Evolutionary conservation across 495 filamentous ascomycete genomes (phyloP).

Genomic region (Penicillium chermesinum): DNA sequence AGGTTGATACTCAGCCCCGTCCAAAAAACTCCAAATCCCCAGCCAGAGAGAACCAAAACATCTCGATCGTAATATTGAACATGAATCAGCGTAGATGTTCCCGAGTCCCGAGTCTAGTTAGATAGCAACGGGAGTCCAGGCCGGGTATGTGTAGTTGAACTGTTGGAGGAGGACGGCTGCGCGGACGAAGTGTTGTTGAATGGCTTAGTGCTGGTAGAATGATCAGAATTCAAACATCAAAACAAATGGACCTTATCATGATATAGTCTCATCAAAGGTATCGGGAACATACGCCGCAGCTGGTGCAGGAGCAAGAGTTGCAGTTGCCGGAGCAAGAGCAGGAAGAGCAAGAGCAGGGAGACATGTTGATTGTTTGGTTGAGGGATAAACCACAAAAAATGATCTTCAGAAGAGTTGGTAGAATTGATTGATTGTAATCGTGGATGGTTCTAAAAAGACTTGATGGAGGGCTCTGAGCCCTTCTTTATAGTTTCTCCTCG

Average conservation of each 20-base stretch:
- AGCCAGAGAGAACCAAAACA: constrained; percentile 4
- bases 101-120: constrained; percentile 10
- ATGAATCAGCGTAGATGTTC: not conserved
- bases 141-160: constrained; percentile 20
- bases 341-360: constrained; percentile 44
- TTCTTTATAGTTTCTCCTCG: not conserved
- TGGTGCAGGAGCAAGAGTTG: constrained; percentile 39
- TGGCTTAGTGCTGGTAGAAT: constrained; percentile 26
- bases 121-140: constrained; percentile 24
- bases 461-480: not conserved
- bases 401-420: constrained; percentile 1
- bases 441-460: not conserved
- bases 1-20: constrained; percentile 8
- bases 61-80: constrained; percentile 9
- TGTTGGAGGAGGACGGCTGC: constrained; percentile 23
- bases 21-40: constrained; percentile 13
- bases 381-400: constrained; percentile 15
- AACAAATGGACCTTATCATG: not conserved
- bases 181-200: constrained; percentile 13
- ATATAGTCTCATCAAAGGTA: not conserved
- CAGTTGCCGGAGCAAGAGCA: constrained; percentile 43
- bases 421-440: not conserved
- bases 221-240: constrained; percentile 12
- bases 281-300: constrained; percentile 30
- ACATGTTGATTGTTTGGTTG: constrained; percentile 30